Base-by-base conservation (phyloP, 192 early-diverging fungal genomes). In the Backusella luteola region DNA sequence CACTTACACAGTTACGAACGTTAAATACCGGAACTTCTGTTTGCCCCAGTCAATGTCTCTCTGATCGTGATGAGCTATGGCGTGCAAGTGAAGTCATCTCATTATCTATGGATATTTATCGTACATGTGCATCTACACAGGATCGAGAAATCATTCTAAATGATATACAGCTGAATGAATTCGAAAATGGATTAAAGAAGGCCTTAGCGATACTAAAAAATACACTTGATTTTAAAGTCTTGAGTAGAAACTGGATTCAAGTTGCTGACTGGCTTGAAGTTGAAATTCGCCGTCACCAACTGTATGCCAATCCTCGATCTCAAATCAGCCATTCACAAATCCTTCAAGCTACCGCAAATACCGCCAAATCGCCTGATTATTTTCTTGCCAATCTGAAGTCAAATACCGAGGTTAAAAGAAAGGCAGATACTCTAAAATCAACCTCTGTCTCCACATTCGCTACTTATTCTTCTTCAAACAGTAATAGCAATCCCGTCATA, bases 1-100 rank as follows among this genome's bases (percentile, higher is more conserved):
- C 82, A 34, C 68, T 83, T 3, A 38, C 42, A 32, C 78, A 79
- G 42, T 35, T 83, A 19, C 63, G 73, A 59, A 44, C 77, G 35
- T 23, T 79, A 32, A 71, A 70, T 9, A 59, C 75, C 0, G 67
- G 75, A 12, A 34, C 35, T 4, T 66, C 42, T 15, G 53, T 68
- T 23, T 34, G 76, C 4, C 34, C 32, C 36, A 73, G 72, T 11
- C 70, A 68, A 53, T 83, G 82, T 44, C 66, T 79, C 12, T 83
- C 76, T 74, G 82, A 83, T 75, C 72, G 74, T 17, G 78, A 80
- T 52, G 82, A 83, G 39, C 39, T 83, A 19, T 79, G 76, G 71
- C 71, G 82, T 15, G 76, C 73, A 1, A 49, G 70, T 19, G 76
- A 77, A 26, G 41, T 81, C 5, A 72, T 81, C 7, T 77, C 78